These are phyloP conservation scores for Chlamydomonas reinhardtii DNA, from an alignment of 163 green algal species.

Conservation along the genomic window DNA sequence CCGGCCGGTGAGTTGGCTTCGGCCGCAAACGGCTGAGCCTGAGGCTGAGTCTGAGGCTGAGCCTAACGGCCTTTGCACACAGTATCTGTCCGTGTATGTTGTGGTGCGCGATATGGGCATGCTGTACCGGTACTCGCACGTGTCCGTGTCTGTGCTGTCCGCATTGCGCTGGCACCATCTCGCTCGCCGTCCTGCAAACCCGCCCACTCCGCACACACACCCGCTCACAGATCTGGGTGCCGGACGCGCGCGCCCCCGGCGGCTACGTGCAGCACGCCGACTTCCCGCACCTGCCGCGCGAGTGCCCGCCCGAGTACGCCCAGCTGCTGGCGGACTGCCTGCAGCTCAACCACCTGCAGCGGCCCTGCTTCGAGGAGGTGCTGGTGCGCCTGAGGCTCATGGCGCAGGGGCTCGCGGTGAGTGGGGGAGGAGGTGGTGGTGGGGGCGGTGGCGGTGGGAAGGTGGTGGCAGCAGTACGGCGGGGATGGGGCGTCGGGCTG, in stretches of 20 bases:
- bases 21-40: no score
- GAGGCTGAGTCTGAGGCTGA: no score
- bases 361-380: slow-evolving; percentile 40
- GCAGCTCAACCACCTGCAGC: slow-evolving; percentile 39
- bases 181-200: no score
- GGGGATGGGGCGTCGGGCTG: not conserved
- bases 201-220: not conserved
- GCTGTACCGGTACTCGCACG: no score
- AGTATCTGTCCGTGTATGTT: no score
- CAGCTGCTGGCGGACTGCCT: slow-evolving; percentile 25
- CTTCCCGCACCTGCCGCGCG: slow-evolving; percentile 35
- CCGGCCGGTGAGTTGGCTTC: slow-evolving; percentile 31
- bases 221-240: slow-evolving; percentile 36
- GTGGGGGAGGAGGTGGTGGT: not conserved
- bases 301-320: slow-evolving; percentile 32
- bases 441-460: not conserved
- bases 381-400: not conserved
- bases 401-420: not conserved
- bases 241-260: slow-evolving; percentile 10
- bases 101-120: no score
- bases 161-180: no score
- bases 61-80: no score
- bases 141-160: no score
- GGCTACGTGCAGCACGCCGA: slow-evolving; percentile 40
- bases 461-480: not conserved